phyloP scores from a whole-genome alignment of 179 eudicot genomes.

The Gypsophila paniculata region DNA sequence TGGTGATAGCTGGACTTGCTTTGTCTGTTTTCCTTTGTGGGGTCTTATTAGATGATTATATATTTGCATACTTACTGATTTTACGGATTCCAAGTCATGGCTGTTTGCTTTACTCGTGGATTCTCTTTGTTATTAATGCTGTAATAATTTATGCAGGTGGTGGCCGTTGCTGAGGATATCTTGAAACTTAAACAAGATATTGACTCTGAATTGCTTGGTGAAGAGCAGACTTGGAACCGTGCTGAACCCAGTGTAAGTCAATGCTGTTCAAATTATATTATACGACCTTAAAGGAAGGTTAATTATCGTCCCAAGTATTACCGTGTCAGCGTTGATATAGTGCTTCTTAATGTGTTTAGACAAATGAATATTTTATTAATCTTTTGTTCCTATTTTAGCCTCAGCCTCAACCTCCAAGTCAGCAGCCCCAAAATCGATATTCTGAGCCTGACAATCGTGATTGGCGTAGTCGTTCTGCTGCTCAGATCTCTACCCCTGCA shows the following conservation, averaged over 20 bases:
- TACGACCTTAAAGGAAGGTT: neutral
- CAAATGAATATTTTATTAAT: neutral
- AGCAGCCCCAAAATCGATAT: conserved; percentile 59
- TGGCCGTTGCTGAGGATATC: conserved; percentile 49
- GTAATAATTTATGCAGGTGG: conserved; percentile 33
- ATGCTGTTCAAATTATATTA: neutral
- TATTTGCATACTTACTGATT: too few species aligned
- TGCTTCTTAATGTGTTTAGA: neutral
- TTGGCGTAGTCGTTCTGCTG: conserved; percentile 82
- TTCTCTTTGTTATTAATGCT: neutral
- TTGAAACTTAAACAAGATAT: conserved; percentile 65
- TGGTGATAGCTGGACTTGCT: neutral
- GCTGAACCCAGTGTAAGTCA: conserved; percentile 60
- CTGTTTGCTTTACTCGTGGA: neutral
- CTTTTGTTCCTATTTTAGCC: conserved; percentile 9
- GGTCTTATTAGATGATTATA: neutral
- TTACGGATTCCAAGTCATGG: too few species aligned
- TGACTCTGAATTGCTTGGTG: conserved; percentile 71
- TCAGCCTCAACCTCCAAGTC: conserved; percentile 42
- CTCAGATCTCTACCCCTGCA: conserved; percentile 43
- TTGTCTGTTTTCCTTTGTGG: neutral
- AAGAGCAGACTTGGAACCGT: conserved; percentile 71
- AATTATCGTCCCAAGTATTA: neutral
- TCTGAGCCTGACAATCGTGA: conserved; percentile 90
- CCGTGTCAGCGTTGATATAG: neutral